These are phyloP conservation scores for Candida easanensis DNA, from an alignment of 805 yeast genomes.

Conservation along the genomic window DNA sequence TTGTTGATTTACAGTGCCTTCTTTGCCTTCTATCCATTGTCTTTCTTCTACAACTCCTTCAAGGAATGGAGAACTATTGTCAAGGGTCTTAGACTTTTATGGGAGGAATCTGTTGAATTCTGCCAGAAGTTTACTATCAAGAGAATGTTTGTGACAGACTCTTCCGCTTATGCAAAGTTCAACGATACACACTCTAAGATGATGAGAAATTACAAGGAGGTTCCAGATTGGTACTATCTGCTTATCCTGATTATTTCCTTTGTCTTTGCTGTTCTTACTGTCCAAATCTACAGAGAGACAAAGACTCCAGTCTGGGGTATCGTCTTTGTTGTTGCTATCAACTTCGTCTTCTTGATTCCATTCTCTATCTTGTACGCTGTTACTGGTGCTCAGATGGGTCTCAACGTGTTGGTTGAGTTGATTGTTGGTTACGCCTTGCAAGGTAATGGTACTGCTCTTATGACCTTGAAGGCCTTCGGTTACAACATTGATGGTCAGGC, in stretches of 20 bases:
- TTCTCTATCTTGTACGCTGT: conserved; percentile 44
- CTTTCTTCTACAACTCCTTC: conserved; percentile 42
- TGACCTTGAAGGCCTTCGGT: conserved; percentile 50
- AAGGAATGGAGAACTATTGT: conserved; percentile 41
- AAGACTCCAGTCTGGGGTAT: conserved; percentile 62
- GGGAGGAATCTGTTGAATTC: conserved; percentile 4
- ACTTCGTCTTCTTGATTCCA: conserved; percentile 50
- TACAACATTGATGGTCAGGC: conserved; percentile 65
- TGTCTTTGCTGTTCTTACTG: conserved; percentile 42
- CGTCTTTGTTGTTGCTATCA: conserved; percentile 49
- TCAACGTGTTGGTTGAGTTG: conserved; percentile 54
- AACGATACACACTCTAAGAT: conserved; percentile 35
- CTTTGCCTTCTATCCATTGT: conserved; percentile 45
- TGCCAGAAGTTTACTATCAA: conserved; percentile 3
- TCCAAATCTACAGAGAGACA: conserved; percentile 40
- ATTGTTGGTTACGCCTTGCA: conserved; percentile 50
- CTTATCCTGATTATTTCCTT: conserved; percentile 41
- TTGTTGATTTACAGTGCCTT: conserved; percentile 56
- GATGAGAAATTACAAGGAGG: conserved; percentile 57
- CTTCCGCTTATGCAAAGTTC: conserved; percentile 6
- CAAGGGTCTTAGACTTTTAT: conserved; percentile 10
- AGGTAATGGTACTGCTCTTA: conserved; percentile 52
- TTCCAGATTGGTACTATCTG: conserved; percentile 50
- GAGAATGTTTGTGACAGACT: not conserved
- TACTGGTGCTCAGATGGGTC: conserved; percentile 46